Percentiles rank a stretch among this genome's conserved stretches.
phyloP scores from a whole-genome alignment of 2,329 filamentous ascomycete genomes.

The Nannizzia gypsea region DNA sequence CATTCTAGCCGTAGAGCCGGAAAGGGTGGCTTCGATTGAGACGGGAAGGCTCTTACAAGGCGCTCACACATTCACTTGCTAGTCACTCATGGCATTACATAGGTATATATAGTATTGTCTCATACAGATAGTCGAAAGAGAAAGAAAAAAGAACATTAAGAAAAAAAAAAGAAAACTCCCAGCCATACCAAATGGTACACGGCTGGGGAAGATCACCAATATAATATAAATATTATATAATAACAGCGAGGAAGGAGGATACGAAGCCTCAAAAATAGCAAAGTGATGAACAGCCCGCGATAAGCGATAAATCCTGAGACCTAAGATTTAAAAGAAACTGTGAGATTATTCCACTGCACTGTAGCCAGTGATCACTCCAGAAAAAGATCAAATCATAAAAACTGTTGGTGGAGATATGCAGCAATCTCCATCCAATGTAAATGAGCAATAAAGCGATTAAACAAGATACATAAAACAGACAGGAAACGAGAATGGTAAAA shows the following conservation, averaged over 20 bases:
- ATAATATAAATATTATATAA: conserved; percentile 4
- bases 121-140: background rate
- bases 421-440: conserved; percentile 2
- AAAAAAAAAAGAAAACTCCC: background rate
- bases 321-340: conserved; percentile 1
- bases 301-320: conserved; percentile 1
- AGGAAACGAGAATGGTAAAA: conserved; percentile 17
- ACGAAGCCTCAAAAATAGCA: background rate
- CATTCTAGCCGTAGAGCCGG: background rate
- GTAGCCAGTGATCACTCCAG: background rate
- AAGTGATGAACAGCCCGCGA: background rate
- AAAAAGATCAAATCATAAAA: background rate
- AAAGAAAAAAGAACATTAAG: background rate
- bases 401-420: background rate
- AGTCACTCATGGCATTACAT: background rate
- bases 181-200: background rate
- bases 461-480: conserved; percentile 17
- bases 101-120: background rate
- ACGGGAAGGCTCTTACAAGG: background rate
- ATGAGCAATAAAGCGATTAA: conserved; percentile 17
- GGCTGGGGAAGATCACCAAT: background rate
- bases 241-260: background rate
- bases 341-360: conserved; percentile 2
- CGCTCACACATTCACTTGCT: background rate
- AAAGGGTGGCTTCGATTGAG: background rate